Evolutionary conservation across 2,329 filamentous ascomycete genomes (phyloP).

Genomic region (Botrytis sinoallii): DNA sequence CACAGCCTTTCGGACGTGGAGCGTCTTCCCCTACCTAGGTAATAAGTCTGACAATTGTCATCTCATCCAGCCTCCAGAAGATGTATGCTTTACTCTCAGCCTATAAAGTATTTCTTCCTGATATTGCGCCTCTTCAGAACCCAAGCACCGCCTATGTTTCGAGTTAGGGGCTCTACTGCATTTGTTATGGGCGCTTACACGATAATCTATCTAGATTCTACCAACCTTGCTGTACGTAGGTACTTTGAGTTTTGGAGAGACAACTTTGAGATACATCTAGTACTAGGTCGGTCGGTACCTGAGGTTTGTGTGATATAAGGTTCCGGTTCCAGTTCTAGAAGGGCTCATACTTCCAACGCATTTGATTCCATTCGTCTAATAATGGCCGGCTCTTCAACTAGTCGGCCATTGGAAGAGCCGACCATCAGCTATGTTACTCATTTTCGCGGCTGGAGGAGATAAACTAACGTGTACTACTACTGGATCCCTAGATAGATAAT

Average conservation of each 20-base stretch:
- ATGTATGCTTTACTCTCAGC: not conserved
- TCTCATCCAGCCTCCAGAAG: constrained; percentile 2
- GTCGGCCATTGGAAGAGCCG: not conserved
- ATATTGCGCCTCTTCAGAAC: not conserved
- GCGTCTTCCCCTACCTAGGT: not conserved
- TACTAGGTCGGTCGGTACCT: not conserved
- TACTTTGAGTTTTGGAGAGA: not conserved
- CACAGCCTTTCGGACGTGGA: constrained; percentile 14
- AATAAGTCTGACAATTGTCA: not conserved
- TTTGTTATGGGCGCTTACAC: not conserved
- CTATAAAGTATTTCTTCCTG: not conserved
- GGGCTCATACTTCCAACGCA: not conserved
- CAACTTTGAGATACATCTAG: not conserved
- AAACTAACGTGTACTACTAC: not conserved
- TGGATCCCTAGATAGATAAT: not conserved
- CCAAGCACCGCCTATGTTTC: not conserved
- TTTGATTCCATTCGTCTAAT: not conserved
- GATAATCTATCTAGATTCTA: not conserved
- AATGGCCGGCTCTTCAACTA: not conserved
- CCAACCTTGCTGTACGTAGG: not conserved
- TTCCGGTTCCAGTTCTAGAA: not conserved
- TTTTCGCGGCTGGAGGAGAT: not conserved
- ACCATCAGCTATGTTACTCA: not conserved
- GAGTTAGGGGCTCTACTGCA: not conserved
- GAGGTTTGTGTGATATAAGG: not conserved